These are phyloP conservation scores for Prunella vulgaris DNA, from an alignment of 257 asterid species.

Conservation along the genomic window DNA sequence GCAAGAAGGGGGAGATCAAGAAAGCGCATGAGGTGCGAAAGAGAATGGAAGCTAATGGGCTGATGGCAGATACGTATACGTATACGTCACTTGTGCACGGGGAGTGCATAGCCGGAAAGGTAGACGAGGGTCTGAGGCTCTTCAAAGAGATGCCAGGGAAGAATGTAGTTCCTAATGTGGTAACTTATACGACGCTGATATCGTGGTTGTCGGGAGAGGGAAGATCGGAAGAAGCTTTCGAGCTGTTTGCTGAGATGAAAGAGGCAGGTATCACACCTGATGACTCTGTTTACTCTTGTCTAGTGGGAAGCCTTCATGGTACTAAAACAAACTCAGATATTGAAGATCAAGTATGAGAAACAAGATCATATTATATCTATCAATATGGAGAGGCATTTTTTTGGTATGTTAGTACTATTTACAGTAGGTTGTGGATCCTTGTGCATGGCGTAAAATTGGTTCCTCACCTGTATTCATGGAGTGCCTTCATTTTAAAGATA, in stretches of 20 bases:
- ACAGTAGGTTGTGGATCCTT: background rate
- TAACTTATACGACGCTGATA: conserved; percentile 61
- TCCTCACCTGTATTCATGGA: too few relatives aligned
- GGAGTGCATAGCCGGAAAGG: conserved; percentile 54
- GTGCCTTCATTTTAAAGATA: background rate
- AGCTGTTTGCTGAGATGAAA: conserved; percentile 75
- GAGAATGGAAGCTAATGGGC: conserved; percentile 50
- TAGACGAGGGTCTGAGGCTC: conserved; percentile 53
- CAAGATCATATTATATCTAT: background rate
- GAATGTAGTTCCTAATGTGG: conserved; percentile 42
- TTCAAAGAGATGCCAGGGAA: conserved; percentile 51
- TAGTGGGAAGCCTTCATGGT: conserved; percentile 83
- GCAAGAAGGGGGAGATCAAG: conserved; percentile 44
- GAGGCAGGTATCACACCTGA: conserved; percentile 62
- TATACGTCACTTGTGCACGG: conserved; percentile 74
- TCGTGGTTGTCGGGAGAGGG: conserved; percentile 70
- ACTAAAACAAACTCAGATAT: conserved; percentile 4
- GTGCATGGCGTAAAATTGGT: background rate
- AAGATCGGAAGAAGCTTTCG: conserved; percentile 80
- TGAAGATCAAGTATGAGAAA: background rate
- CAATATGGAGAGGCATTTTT: background rate
- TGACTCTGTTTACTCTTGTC: conserved; percentile 59
- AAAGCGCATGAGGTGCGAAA: conserved; percentile 38
- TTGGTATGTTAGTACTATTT: background rate
- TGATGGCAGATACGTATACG: conserved; percentile 59